Conservation (phyloP, 352 stramenopile genomes). For the Phytophthora pini region DNA sequence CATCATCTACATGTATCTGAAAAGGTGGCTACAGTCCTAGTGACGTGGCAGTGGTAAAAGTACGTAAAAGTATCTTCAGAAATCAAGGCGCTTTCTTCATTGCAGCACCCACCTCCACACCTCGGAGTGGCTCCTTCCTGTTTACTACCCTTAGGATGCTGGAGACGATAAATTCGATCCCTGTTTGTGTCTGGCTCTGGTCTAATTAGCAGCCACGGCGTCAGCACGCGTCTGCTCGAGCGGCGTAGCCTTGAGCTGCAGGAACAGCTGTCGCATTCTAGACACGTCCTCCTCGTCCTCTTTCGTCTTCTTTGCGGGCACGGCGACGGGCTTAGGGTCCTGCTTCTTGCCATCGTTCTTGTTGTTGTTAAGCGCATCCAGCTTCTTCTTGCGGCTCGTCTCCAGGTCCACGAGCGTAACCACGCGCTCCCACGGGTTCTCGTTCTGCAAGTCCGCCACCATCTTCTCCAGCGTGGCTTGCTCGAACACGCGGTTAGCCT, state of each 20-base stretch:
- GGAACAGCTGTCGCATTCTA: constrained; percentile 94
- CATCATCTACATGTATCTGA: too few species aligned
- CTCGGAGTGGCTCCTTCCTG: constrained; percentile 2
- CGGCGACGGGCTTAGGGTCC: constrained; percentile 46
- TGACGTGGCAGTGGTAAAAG: not conserved
- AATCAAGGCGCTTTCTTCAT: constrained; percentile 25
- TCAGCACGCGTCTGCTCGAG: constrained; percentile 80
- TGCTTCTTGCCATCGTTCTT: constrained; percentile 55
- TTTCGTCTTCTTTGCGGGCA: constrained; percentile 60
- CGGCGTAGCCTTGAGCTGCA: constrained; percentile 94
- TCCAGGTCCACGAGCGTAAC: constrained; percentile 94
- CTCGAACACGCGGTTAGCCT: constrained; percentile 93
- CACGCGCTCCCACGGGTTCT: constrained; percentile 95
- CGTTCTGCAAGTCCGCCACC: constrained; percentile 93
- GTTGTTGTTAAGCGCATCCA: constrained; percentile 58
- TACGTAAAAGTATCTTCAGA: constrained; percentile 27
- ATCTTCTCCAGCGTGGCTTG: constrained; percentile 95
- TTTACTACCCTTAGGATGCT: constrained; percentile 20
- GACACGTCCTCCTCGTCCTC: constrained; percentile 87
- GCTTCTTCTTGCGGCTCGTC: constrained; percentile 73
- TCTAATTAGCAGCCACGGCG: constrained; percentile 54
- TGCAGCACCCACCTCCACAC: constrained; percentile 7
- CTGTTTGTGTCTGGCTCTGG: constrained; percentile 14
- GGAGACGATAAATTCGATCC: constrained; percentile 16
- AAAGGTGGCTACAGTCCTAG: too few species aligned